Evolutionary conservation across 2,329 filamentous ascomycete genomes (phyloP), one percentile per base, ranked within the genome.

Genomic region (Tricladium varicosporioides): DNA sequence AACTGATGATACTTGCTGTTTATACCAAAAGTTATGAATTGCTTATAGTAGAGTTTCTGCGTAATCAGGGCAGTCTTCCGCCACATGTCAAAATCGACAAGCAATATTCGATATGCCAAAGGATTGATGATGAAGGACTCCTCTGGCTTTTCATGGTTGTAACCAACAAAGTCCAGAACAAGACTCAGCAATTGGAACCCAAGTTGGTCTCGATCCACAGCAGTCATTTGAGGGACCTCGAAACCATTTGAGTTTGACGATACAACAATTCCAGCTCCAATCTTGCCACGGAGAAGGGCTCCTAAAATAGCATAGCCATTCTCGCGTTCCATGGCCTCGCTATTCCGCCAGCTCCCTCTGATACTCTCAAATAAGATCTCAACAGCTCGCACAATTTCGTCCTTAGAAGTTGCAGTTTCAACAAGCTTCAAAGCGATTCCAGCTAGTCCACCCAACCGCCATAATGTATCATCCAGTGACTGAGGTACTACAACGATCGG

Each of bases 71-170:
- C 87, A 18, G 89, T 89, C 72, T 85, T 87, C 62, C 93, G 84
- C 94, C 94, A 99, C 16, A 93, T 88, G 67, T 97, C 93, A 63
- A 95, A 84, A 72, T 99, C 94, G 53, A 97, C 90, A 27, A 99
- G 80, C 15, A 99, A 78, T 33, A 96, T 87, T 47, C 94, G 87
- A 73, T 97, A 99, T 3, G 93, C 94, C 60, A 99, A 80, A 0
- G 94, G 93, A 66, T 99, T 99, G 64, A 96, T 89, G 69, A 99
- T 95, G 66, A 97, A 90, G 1, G 93, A 97, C 57, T 93, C 87
- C 57, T 91, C 84, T 0, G 92, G 90, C 33, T 86, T 80, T n/a
- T 82, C 76, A 62, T 88, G 86, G 60, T 92, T 87, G 72, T 96
- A 97, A 2, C 94, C 94, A 58, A 97, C 86, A 70, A 97, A 99